Conservation (phyloP, 352 stramenopile genomes). For the Phytophthora cactorum region DNA sequence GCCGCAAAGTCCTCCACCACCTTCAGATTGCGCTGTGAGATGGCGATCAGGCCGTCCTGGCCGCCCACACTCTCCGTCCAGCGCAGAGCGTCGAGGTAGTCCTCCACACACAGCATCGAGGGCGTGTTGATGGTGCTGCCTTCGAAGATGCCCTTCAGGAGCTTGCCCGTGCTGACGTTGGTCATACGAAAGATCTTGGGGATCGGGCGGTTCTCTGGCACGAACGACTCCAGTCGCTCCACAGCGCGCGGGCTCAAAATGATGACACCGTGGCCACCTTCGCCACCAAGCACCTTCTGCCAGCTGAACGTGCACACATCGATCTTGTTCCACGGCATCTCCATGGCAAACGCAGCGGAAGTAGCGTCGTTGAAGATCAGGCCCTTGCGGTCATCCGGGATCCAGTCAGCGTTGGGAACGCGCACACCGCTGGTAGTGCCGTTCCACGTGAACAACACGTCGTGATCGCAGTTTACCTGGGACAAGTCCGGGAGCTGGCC, state of each 20-base stretch:
- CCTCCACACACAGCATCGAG: constrained; percentile 99
- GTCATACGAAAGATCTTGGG: constrained; percentile 99
- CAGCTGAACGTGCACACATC: constrained; percentile 99
- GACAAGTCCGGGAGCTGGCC: constrained; percentile 95
- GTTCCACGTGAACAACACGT: constrained; percentile 99
- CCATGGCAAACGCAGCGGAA: constrained; percentile 98
- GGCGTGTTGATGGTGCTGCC: constrained; percentile 99
- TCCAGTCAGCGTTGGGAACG: constrained; percentile 97
- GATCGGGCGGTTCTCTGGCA: constrained; percentile 85
- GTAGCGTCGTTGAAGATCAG: constrained; percentile 98
- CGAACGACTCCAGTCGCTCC: constrained; percentile 96
- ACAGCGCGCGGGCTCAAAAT: constrained; percentile 97
- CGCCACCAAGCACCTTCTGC: constrained; percentile 99
- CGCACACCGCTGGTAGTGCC: constrained; percentile 98
- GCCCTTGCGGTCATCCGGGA: constrained; percentile 93
- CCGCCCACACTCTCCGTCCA: constrained; percentile 97
- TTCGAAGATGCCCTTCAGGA: constrained; percentile 96
- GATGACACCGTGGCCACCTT: constrained; percentile 98
- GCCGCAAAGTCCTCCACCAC: constrained; percentile 97
- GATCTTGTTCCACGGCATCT: constrained; percentile 98
- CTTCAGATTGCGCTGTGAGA: constrained; percentile 94
- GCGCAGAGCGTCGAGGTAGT: constrained; percentile 98
- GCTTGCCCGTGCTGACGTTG: constrained; percentile 95
- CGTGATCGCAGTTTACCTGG: constrained; percentile 94
- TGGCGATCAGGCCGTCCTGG: constrained; percentile 92